Conservation (phyloP, 768 basidiomycete genomes). For the Pulveroboletus sp. region DNA sequence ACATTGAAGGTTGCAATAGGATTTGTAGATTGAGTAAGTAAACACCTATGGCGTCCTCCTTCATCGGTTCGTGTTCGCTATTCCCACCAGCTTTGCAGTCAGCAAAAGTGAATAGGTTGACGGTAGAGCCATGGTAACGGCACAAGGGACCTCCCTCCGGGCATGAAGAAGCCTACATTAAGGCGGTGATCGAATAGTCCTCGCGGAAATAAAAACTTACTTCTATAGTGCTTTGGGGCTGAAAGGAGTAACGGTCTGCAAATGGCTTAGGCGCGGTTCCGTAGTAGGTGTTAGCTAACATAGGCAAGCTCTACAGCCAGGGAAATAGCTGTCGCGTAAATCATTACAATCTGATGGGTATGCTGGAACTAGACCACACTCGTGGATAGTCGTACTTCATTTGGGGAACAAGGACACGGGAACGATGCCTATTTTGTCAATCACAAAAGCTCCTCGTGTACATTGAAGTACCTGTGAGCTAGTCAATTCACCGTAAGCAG, state of each 20-base stretch:
- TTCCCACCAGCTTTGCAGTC: background rate
- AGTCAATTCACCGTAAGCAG: background rate
- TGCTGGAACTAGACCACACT: background rate
- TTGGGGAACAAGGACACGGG: background rate
- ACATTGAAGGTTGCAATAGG: background rate
- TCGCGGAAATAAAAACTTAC: background rate
- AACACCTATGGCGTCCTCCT: no score
- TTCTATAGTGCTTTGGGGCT: background rate
- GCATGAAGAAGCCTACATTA: background rate
- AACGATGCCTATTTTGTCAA: background rate
- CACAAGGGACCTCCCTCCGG: background rate
- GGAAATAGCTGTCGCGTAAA: background rate
- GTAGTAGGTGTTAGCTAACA: no score
- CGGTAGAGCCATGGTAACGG: background rate
- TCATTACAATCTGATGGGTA: background rate
- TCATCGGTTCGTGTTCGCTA: background rate
- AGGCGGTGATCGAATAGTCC: background rate
- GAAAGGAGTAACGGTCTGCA: background rate
- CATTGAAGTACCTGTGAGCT: conserved; percentile 44
- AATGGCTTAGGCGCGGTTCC: background rate
- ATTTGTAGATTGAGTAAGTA: background rate
- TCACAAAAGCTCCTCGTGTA: conserved; percentile 46
- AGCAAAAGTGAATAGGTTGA: background rate
- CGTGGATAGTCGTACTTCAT: background rate
- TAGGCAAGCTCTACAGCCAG: background rate